phyloP scores from a whole-genome alignment of 2,329 filamentous ascomycete species.

The Talaromyces sp. region DNA sequence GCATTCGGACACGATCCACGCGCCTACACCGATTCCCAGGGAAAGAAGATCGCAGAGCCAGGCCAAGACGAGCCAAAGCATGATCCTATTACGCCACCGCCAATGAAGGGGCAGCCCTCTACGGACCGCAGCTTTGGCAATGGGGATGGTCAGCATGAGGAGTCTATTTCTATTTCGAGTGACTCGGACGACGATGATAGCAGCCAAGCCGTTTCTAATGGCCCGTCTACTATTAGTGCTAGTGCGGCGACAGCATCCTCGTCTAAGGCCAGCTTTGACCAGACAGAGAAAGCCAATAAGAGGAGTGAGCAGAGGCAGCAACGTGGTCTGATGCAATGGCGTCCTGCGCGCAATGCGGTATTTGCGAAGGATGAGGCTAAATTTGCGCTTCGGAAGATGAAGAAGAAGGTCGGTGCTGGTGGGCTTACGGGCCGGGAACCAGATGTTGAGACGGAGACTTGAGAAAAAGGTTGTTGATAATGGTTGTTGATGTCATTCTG shows the following conservation, averaged over 20 bases:
- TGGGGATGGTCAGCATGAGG: slow-evolving; percentile 21
- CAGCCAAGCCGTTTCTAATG: background rate
- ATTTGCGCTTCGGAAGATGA: slow-evolving; percentile 74
- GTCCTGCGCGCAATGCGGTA: slow-evolving; percentile 78
- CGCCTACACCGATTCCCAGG: slow-evolving; percentile 57
- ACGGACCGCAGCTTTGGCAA: slow-evolving; percentile 1
- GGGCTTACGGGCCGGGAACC: slow-evolving; percentile 78
- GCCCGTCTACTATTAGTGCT: slow-evolving; percentile 21
- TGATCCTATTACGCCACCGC: slow-evolving; percentile 54
- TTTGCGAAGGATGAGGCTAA: slow-evolving; percentile 89
- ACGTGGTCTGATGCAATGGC: slow-evolving; percentile 93
- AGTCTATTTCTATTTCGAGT: slow-evolving; percentile 8
- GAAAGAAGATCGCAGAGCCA: slow-evolving; percentile 59
- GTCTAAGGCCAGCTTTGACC: slow-evolving; percentile 18
- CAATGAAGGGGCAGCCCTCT: slow-evolving; percentile 29
- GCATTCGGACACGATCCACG: slow-evolving; percentile 80
- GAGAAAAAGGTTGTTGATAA: background rate
- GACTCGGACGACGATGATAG: slow-evolving; percentile 1
- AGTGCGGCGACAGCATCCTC: slow-evolving; percentile 18
- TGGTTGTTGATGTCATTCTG: background rate
- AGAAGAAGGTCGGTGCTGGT: slow-evolving; percentile 69
- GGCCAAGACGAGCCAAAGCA: slow-evolving; percentile 56
- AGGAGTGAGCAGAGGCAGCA: slow-evolving; percentile 75
- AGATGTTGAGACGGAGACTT: slow-evolving; percentile 77
- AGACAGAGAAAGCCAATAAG: slow-evolving; percentile 41